Evolutionary conservation across 192 early-diverging fungal genomes (phyloP).

Genomic region (Coemansia sp.): DNA sequence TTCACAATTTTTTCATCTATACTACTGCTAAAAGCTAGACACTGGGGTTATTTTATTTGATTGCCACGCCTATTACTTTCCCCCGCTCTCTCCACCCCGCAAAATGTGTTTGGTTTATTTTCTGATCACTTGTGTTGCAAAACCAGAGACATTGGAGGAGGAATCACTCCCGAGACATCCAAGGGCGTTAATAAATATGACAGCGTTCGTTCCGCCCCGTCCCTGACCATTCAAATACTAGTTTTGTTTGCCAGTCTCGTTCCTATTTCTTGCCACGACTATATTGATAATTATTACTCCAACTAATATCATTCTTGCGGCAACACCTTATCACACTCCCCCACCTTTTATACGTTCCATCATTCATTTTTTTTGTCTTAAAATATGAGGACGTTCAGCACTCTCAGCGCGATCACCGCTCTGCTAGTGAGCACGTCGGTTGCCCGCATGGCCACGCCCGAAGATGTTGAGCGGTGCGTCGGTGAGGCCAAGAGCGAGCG

Average conservation of each 20-base stretch:
- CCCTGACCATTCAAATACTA: neutral
- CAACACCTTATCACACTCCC: neutral
- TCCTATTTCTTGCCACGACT: no score
- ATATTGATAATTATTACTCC: no score
- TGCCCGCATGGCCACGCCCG: conserved; percentile 6
- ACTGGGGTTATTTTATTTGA: neutral
- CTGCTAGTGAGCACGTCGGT: conserved; percentile 25
- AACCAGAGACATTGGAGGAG: neutral
- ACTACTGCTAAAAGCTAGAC: neutral
- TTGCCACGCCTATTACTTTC: neutral
- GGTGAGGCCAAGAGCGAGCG: conserved; percentile 20
- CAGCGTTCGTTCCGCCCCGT: neutral
- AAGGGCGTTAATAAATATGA: neutral
- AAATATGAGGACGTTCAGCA: conserved; percentile 38
- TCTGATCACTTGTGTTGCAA: neutral
- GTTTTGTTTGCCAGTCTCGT: no score
- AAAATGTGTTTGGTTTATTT: neutral
- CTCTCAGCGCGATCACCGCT: conserved; percentile 38
- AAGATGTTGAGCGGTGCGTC: conserved; percentile 13
- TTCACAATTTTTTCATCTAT: neutral
- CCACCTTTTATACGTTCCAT: neutral
- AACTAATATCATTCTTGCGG: no score
- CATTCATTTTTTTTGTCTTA: neutral
- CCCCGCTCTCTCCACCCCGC: neutral
- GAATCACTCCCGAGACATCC: neutral